These are phyloP conservation scores for Scutellaria minor DNA, from an alignment of 257 asterid species.

Conservation along the genomic window DNA sequence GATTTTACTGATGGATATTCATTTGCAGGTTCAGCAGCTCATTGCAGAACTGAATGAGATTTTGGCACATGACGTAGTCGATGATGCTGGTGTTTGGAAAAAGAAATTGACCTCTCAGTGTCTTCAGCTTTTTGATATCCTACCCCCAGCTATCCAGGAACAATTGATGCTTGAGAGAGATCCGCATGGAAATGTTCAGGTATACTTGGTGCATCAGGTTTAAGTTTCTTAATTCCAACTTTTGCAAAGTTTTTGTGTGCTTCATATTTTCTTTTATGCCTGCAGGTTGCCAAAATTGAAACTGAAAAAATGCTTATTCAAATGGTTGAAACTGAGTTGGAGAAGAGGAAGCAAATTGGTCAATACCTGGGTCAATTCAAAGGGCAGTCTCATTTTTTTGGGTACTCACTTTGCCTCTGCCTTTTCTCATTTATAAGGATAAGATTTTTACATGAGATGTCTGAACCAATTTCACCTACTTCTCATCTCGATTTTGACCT, in stretches of 20 bases:
- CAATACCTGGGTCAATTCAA: slow-evolving; percentile 68
- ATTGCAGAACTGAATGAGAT: slow-evolving; percentile 94
- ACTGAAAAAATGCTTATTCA: slow-evolving; percentile 93
- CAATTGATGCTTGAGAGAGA: slow-evolving; percentile 98
- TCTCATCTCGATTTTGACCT: slow-evolving; percentile 27
- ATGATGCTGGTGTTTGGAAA: slow-evolving; percentile 95
- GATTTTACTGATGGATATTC: slow-evolving; percentile 20
- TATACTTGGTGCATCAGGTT: slow-evolving; percentile 28
- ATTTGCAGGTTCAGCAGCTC: slow-evolving; percentile 87
- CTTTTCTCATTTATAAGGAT: slow-evolving; percentile 16
- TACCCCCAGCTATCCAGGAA: slow-evolving; percentile 90
- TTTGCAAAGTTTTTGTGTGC: slow-evolving; percentile 16
- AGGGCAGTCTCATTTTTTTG: slow-evolving; percentile 97
- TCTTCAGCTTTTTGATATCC: slow-evolving; percentile 76
- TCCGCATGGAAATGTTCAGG: slow-evolving; percentile 99
- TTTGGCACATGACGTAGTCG: slow-evolving; percentile 91
- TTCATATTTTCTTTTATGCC: slow-evolving; percentile 2
- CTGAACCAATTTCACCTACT: slow-evolving; percentile 21
- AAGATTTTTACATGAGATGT: slow-evolving; percentile 4
- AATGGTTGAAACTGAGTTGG: slow-evolving; percentile 98
- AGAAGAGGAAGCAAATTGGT: slow-evolving; percentile 65
- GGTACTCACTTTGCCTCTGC: slow-evolving; percentile 52
- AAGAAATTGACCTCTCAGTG: slow-evolving; percentile 73
- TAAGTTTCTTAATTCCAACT: slow-evolving; percentile 5
- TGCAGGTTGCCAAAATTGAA: slow-evolving; percentile 95